phyloP scores from a whole-genome alignment of 768 basidiomycete species.

The Mycena chlorophos region DNA sequence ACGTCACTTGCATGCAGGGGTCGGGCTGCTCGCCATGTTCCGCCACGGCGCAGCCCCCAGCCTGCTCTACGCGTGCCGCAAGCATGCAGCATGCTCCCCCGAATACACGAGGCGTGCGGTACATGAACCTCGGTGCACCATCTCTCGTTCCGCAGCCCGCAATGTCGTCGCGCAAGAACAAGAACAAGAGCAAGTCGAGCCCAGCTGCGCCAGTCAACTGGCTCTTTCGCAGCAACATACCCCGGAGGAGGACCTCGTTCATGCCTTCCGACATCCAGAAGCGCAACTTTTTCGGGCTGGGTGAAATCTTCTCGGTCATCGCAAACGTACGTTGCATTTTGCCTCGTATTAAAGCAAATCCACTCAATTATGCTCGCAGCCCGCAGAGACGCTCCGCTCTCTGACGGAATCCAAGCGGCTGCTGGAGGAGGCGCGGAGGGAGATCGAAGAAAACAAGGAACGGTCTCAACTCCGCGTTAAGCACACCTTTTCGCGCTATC shows the following conservation, averaged over 20 bases:
- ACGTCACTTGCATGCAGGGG: background rate
- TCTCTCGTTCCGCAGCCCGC: background rate
- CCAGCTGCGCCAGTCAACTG: slow-evolving; percentile 55
- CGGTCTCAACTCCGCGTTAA: slow-evolving; percentile 65
- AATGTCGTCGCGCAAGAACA: slow-evolving; percentile 28
- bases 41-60: background rate
- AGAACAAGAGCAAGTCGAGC: slow-evolving; percentile 24
- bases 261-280: slow-evolving; percentile 62
- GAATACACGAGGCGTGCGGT: background rate
- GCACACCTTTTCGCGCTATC: slow-evolving; percentile 77
- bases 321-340: slow-evolving; percentile 63
- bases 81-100: background rate
- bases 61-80: background rate
- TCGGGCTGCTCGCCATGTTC: background rate
- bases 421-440: slow-evolving; percentile 75
- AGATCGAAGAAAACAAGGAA: slow-evolving; percentile 69
- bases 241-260: slow-evolving; percentile 60
- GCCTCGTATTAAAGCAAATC: background rate
- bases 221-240: slow-evolving; percentile 75
- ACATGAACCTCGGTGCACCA: background rate
- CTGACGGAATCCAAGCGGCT: slow-evolving; percentile 75
- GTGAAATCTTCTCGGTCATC: slow-evolving; percentile 74
- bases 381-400: slow-evolving; percentile 75
- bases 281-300: slow-evolving; percentile 76
- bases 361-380: slow-evolving; percentile 42